Percentiles rank a stretch among this genome's conserved stretches.
These are phyloP conservation scores for Stentor coeruleus DNA, from an alignment of 73 alveolate genomes.

Conservation along the genomic window DNA sequence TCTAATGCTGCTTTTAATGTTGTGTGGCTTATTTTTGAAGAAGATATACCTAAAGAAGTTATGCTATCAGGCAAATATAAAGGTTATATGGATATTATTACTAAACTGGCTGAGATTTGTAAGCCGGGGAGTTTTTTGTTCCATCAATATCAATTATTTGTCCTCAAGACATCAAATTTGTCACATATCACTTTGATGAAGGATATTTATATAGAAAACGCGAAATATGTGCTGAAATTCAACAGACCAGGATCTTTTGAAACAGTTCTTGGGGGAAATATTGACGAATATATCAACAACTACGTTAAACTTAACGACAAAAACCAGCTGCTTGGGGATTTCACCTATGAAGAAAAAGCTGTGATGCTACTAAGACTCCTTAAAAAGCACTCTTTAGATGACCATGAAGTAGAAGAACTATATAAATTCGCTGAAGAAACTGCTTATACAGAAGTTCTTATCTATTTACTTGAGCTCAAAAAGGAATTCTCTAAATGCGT, in stretches of 20 bases:
- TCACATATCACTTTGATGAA: background rate
- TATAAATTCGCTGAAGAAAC: background rate
- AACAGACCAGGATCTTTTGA: background rate
- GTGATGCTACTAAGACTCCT: background rate
- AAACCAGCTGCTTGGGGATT: background rate
- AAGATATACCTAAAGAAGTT: background rate
- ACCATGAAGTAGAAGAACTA: background rate
- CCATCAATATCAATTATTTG: background rate
- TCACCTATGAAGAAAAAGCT: background rate
- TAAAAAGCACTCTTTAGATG: background rate
- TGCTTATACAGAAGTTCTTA: background rate
- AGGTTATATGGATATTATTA: background rate
- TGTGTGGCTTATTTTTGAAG: conserved; percentile 9
- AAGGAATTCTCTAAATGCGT: conserved; percentile 15
- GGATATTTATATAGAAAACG: background rate
- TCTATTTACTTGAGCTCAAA: background rate
- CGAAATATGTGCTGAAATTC: background rate
- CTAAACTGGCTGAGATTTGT: background rate
- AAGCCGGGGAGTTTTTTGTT: background rate
- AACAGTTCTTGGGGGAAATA: background rate
- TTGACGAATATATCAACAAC: background rate
- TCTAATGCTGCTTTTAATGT: background rate
- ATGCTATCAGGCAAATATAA: background rate
- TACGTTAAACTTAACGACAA: background rate
- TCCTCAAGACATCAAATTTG: background rate